Conservation (phyloP, 495 filamentous ascomycete genomes). For the Hypomontagnella submonticulosa region DNA sequence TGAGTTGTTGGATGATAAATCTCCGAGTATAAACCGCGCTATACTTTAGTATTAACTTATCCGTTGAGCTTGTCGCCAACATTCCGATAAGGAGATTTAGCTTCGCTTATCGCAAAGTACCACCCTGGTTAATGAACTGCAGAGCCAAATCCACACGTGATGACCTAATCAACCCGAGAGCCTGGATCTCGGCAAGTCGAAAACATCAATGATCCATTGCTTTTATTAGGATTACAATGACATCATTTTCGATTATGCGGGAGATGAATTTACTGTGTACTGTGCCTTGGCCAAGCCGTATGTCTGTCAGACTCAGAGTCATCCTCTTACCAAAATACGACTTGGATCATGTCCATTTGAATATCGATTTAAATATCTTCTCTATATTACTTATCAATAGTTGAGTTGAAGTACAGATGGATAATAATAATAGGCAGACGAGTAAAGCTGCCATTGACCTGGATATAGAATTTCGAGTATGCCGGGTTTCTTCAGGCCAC, state of each 20-base stretch:
- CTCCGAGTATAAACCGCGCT: constrained; percentile 10
- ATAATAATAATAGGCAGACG: too few species aligned
- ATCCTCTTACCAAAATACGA: too few species aligned
- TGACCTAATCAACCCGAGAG: constrained; percentile 19
- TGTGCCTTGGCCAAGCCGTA: not conserved
- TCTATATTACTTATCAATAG: too few species aligned
- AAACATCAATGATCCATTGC: too few species aligned
- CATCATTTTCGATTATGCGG: constrained; percentile 34
- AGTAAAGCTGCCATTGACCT: too few species aligned
- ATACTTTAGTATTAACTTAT: constrained; percentile 1
- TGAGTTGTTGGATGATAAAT: constrained; percentile 3
- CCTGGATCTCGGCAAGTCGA: constrained; percentile 10
- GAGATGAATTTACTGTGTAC: constrained; percentile 15
- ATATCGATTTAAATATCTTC: too few species aligned
- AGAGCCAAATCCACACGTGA: constrained; percentile 24
- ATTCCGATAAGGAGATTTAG: constrained; percentile 27
- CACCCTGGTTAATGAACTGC: constrained; percentile 34
- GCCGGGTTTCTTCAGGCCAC: too few species aligned
- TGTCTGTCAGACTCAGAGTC: too few species aligned
- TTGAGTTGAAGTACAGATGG: too few species aligned
- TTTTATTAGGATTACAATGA: constrained; percentile 40
- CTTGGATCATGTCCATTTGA: too few species aligned
- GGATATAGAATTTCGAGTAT: too few species aligned
- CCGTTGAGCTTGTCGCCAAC: constrained; percentile 4
- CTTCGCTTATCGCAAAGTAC: constrained; percentile 33